A percentile compares a stretch with the other conserved stretches of the same genome.
phyloP scores from a whole-genome alignment of 345 rosid species.

The Acer campestre region DNA sequence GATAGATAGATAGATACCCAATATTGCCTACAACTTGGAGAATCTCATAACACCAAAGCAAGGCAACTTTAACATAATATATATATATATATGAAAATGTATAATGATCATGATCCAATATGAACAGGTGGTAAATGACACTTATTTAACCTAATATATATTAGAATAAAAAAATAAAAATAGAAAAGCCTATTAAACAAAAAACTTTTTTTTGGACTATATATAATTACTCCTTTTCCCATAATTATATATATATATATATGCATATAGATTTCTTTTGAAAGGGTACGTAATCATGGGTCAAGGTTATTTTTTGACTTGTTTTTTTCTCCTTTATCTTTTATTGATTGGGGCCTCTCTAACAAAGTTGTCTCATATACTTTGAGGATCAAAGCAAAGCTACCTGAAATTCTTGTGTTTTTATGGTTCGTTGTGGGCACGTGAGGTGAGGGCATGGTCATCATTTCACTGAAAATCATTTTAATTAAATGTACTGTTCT shows the following conservation, averaged over 20 bases:
- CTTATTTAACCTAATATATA: too few relatives aligned
- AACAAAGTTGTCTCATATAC: constrained; percentile 62
- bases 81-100: too few relatives aligned
- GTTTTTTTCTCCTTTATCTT: constrained; percentile 35
- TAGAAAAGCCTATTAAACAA: too few relatives aligned
- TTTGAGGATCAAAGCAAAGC: constrained; percentile 37
- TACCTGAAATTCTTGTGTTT: constrained; percentile 21
- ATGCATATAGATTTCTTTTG: constrained; percentile 19
- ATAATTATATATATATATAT: background rate
- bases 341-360: constrained; percentile 48
- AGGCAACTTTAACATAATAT: constrained; percentile 30
- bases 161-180: too few relatives aligned
- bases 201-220: too few relatives aligned
- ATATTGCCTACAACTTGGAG: constrained; percentile 43
- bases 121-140: too few relatives aligned
- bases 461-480: constrained; percentile 34
- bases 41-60: constrained; percentile 45
- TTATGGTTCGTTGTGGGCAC: constrained; percentile 20
- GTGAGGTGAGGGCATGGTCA: constrained; percentile 16
- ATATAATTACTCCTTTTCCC: too few relatives aligned
- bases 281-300: constrained; percentile 39
- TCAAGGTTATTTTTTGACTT: constrained; percentile 35
- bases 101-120: too few relatives aligned
- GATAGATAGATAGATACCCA: constrained; percentile 37
- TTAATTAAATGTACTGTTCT: background rate